A percentile compares a stretch with the other conserved stretches of the same genome.
Conservation (phyloP, 805 yeast species). For the Ogataea wickerhamii region DNA sequence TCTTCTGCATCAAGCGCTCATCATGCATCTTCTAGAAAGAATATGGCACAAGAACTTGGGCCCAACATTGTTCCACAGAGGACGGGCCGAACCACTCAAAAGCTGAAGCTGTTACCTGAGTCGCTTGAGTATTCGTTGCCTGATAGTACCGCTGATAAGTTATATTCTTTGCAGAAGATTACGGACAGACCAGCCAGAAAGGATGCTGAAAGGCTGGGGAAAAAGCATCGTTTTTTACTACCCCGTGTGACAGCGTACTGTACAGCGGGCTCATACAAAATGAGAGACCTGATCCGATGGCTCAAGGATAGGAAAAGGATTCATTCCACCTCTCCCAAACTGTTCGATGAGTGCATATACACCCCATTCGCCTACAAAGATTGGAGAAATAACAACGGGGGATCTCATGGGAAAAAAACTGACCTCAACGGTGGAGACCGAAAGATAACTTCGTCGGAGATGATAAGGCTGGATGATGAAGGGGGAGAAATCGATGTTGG, state of each 20-base stretch:
- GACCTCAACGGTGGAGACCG: constrained; percentile 9
- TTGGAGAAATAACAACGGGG: constrained; percentile 52
- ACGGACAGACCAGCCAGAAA: constrained; percentile 85
- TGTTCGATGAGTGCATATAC: constrained; percentile 92
- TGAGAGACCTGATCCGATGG: constrained; percentile 86
- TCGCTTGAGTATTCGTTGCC: constrained; percentile 36
- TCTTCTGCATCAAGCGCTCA: background rate
- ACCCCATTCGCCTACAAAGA: constrained; percentile 84
- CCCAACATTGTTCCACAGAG: constrained; percentile 68
- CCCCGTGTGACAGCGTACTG: constrained; percentile 97
- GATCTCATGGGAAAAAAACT: constrained; percentile 9
- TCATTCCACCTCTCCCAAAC: constrained; percentile 76
- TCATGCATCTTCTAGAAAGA: constrained; percentile 5
- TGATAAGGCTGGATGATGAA: constrained; percentile 80
- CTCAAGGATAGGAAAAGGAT: constrained; percentile 69
- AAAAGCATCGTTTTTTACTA: constrained; percentile 73
- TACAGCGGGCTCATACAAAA: constrained; percentile 87
- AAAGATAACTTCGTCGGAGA: constrained; percentile 26
- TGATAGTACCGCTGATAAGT: constrained; percentile 30
- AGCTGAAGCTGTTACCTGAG: constrained; percentile 67
- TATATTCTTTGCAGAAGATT: constrained; percentile 82
- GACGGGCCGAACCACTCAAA: constrained; percentile 70
- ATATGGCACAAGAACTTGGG: constrained; percentile 34
- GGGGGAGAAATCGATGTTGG: constrained; percentile 94
- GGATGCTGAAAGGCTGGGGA: constrained; percentile 92